Evolutionary conservation across 352 stramenopile genomes (phyloP), one percentile per base, ranked within the genome.

Genomic region (Phytopythium ostracodes): DNA sequence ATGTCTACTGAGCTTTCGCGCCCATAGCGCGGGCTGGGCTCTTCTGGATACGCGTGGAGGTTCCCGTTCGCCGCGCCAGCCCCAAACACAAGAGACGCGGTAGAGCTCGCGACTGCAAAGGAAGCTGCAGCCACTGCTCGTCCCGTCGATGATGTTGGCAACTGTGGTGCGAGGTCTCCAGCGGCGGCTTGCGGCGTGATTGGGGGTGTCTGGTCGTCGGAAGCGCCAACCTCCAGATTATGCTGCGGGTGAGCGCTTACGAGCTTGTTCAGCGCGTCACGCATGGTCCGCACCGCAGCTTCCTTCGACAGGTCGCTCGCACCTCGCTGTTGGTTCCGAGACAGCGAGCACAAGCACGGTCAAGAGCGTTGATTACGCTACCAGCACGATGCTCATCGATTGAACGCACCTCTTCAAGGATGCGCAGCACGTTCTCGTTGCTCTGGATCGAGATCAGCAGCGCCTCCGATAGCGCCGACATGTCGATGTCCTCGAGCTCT

Each of bases 361-460:
- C 25, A 31, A 53, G 20, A 59, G 22, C 15, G 3, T 42, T 8
- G 27, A 4, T 9, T 5, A 9, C 14, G 24, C 15, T 38, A 15
- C 25, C 25, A 57, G 7, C 22, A 27, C 15, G 33, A 25, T 35
- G 7, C 24, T 18, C 31, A 44, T 15, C 40, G 18, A 54, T 20
- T 3, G 12, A 8, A 17, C 69, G 2, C 62, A 87, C 77, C 77
- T 87, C 70, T 62, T 87, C 75, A 10, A 94, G 63, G 47, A 91
- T 92, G 52, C 79, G 82, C 20, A 94, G 63, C 33, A 94, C 84
- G 56, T 91, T 91, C 58, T 92, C 84, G 60, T 86, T 80, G 53
- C 84, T 92, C 60, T 94, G 84, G 33, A 94, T 92, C 3, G 82
- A 91, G 36, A 92, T 92, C 36, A 92, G 63, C 47, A 94, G 68